Evolutionary conservation across 495 filamentous ascomycete species (phyloP), one percentile per base, ranked within the genome.

Genomic region (Hyaloscypha finlandica): DNA sequence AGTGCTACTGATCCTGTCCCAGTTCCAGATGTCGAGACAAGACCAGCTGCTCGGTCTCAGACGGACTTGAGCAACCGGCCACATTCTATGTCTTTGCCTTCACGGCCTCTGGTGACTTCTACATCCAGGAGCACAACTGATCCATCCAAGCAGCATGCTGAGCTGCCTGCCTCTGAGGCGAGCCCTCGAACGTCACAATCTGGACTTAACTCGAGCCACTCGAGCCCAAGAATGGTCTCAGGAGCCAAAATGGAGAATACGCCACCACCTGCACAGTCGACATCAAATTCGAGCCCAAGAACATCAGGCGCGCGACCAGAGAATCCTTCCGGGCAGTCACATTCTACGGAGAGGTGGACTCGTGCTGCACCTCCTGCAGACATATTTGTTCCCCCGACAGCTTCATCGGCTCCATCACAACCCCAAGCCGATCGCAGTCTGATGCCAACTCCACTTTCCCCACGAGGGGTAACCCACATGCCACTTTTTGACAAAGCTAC

Each of bases 21-120:
- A 29, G 68, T 77, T 5, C 68, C 79, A 3, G 75, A 81, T 45
- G 67, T 32, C 75, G 19, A 79, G 80, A 61, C 75, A 32, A 77
- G 76, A 57, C 78, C 81, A 60, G 80, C 82, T 59, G 75, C 81
- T 16, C 79, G 83, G 33, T 89, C 88, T 45, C 81, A 84, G 57
- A 89, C 85, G 9, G 89, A 92, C 68, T 76, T 90, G 2, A 78
- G 77, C n/a, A 71, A 81, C 20, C 73, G 81, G 65, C 74, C 83
- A 12, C 69, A 63, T 22, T 80, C 77, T 14, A 75, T 76, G 14
- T 70, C 74, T n/a, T 74, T 74, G 8, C 55, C 75, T 58, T 16
- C 42, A 33, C 73, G 71, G 20, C 71, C 73, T 22, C 62, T 73
- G 11, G 71, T 72, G 6, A 67, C 65, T 3, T n/a, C 68, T 9